Percentiles rank a stretch among this genome's conserved stretches.
Conservation (phyloP, 495 filamentous ascomycete species). For the Penicillium macrosclerotiorum region DNA sequence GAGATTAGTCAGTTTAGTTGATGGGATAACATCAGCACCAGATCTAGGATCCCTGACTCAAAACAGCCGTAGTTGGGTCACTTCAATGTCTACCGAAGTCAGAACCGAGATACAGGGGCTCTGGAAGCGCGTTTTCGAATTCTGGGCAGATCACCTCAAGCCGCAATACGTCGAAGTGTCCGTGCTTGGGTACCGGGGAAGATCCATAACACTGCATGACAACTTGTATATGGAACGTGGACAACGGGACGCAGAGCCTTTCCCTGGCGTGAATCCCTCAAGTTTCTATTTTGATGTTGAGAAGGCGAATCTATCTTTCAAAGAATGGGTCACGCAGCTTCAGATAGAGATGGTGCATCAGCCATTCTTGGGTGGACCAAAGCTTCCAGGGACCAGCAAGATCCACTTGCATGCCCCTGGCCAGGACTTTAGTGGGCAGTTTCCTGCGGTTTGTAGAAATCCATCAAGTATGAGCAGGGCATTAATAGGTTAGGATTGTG, state of each 20-base stretch:
- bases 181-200: slow-evolving; percentile 2
- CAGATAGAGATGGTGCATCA: slow-evolving; percentile 6
- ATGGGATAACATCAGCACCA: not conserved
- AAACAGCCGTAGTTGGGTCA: not conserved
- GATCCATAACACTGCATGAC: not conserved
- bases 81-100: not conserved
- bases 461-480: no score
- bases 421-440: no score
- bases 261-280: not conserved
- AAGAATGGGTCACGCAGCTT: slow-evolving; percentile 7
- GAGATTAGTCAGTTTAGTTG: not conserved
- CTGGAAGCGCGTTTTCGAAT: not conserved
- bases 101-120: not conserved
- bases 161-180: not conserved
- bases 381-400: no score
- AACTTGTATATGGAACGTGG: slow-evolving; percentile 3
- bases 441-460: no score
- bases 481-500: no score
- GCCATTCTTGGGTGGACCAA: no score
- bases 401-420: no score
- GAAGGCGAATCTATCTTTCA: slow-evolving; percentile 2
- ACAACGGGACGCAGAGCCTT: not conserved
- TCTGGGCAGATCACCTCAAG: not conserved
- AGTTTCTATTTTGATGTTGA: slow-evolving; percentile 3
- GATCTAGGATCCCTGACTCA: slow-evolving; percentile 2